Base-by-base conservation (phyloP, 169 alveolate species). In the Plasmodium blacklocki region DNA sequence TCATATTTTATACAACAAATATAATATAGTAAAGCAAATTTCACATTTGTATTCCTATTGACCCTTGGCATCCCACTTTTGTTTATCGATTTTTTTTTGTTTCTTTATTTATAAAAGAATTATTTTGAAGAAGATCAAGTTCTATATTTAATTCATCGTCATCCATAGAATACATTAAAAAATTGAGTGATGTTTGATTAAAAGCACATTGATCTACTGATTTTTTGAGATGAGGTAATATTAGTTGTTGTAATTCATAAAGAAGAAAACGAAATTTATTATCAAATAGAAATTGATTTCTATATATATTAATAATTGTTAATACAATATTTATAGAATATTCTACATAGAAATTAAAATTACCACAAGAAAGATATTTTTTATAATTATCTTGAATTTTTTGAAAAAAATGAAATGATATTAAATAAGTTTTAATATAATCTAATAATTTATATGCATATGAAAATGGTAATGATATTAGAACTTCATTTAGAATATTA, bases 391-490 rank as follows among this genome's bases (percentile, higher is more conserved):
- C 52, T 47, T 86, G 92, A n/a, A 86, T 86, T 29, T 56, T 73
- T 66, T 86, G 78, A 52, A 86, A 86, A 71, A 86, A 86, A 67
- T 88, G 89, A 73, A 93, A 89, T 12, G 85, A 64, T 45, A 29
- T 93, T 39, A 93, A 21, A 50, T 89, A 89, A 0, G 76, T 71
- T 87, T 93, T 93, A 19, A 88, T 66, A 52, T 87, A 88, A 66
- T 71, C 52, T 45, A 93, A 60, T 14, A 93, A 64, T 70, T 88
- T 93, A 87, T 93, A 92, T 18, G 95, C 95, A 88, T 93, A 93
- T n/a, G 75, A 73, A 76, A 93, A 88, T 2, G 95, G 95, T n/a
- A 93, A 87, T 5, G 95, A 93, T 71, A 92, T 89, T 71, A 93
- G 63, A 11, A 93, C 93, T 73, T 93, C 95, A 54, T 90, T 29